These are phyloP conservation scores for Aspergillus floridensis DNA, from an alignment of 2,329 filamentous ascomycete genomes.

Conservation along the genomic window DNA sequence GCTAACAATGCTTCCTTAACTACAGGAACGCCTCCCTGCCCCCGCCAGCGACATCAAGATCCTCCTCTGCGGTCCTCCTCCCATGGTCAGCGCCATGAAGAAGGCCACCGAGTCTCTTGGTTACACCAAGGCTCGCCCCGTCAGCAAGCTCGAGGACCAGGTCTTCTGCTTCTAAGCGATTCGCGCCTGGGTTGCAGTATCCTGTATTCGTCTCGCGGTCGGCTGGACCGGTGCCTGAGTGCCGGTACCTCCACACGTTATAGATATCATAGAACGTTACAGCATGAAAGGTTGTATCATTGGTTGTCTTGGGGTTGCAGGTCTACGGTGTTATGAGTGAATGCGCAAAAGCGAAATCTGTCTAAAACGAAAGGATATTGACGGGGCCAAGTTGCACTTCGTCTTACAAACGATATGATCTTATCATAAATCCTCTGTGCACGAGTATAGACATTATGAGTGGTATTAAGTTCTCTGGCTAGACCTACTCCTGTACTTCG, in stretches of 20 bases:
- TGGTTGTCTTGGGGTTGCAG: neutral
- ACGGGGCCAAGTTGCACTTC: neutral
- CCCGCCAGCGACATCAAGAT: constrained; percentile 87
- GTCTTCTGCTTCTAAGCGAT: constrained; percentile 85
- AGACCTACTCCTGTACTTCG: constrained; percentile 27
- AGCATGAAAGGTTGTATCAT: neutral
- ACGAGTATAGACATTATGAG: neutral
- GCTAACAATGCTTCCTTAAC: neutral
- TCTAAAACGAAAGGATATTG: neutral
- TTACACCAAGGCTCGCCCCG: constrained; percentile 86
- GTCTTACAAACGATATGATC: neutral
- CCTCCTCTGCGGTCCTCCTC: constrained; percentile 89
- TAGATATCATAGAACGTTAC: constrained; percentile 5
- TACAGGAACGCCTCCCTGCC: constrained; percentile 63
- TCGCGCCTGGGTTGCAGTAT: neutral
- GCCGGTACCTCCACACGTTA: neutral
- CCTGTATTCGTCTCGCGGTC: neutral
- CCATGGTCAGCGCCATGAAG: constrained; percentile 97
- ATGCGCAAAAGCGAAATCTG: constrained; percentile 1
- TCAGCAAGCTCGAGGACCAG: constrained; percentile 97
- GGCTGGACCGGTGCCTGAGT: neutral
- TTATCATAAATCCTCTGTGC: neutral
- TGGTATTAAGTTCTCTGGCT: neutral
- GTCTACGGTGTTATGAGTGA: constrained; percentile 7
- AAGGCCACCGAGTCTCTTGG: constrained; percentile 87